A percentile compares a stretch with the other conserved stretches of the same genome.
Conservation (phyloP, 1,284 basidiomycete species). For the Cystobasidiaceae sp. region DNA sequence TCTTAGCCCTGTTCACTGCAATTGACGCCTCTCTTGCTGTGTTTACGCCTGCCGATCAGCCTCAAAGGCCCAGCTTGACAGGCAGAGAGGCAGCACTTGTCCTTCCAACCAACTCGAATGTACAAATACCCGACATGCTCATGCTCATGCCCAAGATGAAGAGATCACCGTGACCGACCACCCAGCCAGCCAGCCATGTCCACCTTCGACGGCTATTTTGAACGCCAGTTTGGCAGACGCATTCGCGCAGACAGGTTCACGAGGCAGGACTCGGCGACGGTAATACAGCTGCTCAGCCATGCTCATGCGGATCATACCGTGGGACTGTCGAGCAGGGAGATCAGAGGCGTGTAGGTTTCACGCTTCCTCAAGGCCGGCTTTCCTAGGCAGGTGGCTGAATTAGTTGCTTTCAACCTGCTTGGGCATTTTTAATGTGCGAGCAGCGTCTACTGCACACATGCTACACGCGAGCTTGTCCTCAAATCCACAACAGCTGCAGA, state of each 20-base stretch:
- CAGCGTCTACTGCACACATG: constrained; percentile 25
- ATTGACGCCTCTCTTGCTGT: no score
- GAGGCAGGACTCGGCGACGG: constrained; percentile 6
- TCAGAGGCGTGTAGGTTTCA: background rate
- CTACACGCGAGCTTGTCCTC: background rate
- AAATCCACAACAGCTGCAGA: constrained; percentile 32
- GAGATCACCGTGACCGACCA: background rate
- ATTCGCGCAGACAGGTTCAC: constrained; percentile 27
- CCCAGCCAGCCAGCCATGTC: constrained; percentile 22
- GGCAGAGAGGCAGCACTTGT: no score
- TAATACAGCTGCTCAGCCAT: constrained; percentile 38
- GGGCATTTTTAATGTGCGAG: constrained; percentile 30
- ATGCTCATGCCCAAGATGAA: background rate
- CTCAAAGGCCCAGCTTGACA: no score
- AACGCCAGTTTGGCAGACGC: constrained; percentile 26
- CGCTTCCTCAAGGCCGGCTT: background rate
- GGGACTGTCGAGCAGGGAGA: constrained; percentile 14
- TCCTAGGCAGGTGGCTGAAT: background rate
- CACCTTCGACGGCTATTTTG: constrained; percentile 31
- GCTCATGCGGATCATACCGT: constrained; percentile 40
- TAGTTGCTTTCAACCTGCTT: background rate
- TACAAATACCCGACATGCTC: no score
- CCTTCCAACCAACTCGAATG: no score
- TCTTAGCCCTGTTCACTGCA: no score
- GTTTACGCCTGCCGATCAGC: constrained; percentile 1